Evolutionary conservation across 495 filamentous ascomycete species (phyloP), one percentile per base, ranked within the genome.

Genomic region (Penicillium lividum): DNA sequence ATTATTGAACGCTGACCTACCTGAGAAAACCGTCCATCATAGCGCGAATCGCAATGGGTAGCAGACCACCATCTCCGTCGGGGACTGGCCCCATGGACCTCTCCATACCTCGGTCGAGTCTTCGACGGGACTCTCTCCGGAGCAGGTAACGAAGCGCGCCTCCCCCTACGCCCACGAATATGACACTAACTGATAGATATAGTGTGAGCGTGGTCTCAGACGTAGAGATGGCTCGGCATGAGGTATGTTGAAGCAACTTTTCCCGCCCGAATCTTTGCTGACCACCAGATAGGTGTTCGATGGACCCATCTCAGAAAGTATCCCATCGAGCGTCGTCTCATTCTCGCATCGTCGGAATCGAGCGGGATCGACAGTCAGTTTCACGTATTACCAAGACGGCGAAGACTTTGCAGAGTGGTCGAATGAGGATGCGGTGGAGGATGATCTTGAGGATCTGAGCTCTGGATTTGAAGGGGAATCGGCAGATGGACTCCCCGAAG

Each of bases 171-270:
- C 34, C 9, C 38, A n/a, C 53, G 57, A 54, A 34, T 36, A 33
- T 27, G 8, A 53, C 36, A 49, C 71, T 76, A 46, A 77, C 5
- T 27, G 10, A 42, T 34, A 46, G 27, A 29, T 31, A 0, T 64
- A 84, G 82, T 70, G 77, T 87, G 42, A 95, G 90, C 72, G 85
- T 97, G 63, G 84, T 96, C 40, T 90, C 89, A 34, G 93, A 97
- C 70, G 93, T 99, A n/a, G 94, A 96, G 69, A 99, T 99, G 94
- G 95, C 94, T 28, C 91, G 93, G 46, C 89, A 97, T 69, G 93
- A 97, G 82, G 91, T 93, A 62, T 49, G 79, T 61, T 36, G 25
- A n/a, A 28, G 47, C 11, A 25, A 40, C 34, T 11, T 7, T 11
- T 7, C 13, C 31, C 8, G 48, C 34, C 36, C 42, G 38, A 45